These are phyloP conservation scores for Chamaecyparis obtusa DNA, from an alignment of 75 land plant genomes.

Conservation along the genomic window DNA sequence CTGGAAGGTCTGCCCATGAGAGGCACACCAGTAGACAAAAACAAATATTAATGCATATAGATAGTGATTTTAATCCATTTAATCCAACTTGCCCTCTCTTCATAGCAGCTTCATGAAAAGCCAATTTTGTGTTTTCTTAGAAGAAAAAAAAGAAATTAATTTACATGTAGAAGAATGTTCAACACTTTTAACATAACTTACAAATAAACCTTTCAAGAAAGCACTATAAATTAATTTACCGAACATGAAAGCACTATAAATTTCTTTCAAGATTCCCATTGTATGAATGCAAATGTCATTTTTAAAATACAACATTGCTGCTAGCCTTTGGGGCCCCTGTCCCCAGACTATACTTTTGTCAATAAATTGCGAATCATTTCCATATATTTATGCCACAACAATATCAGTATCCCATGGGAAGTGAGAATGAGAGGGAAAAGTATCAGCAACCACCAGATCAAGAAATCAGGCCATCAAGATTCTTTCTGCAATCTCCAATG, in stretches of 20 bases:
- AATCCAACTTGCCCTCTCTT: neutral
- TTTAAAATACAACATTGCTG: neutral
- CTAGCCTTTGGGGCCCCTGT: neutral
- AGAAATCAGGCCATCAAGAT: neutral
- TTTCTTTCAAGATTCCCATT: neutral
- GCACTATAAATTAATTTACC: neutral
- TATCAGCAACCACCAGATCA: neutral
- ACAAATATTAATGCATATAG: neutral
- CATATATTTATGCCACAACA: neutral
- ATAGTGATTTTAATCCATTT: neutral
- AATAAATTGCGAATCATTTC: neutral
- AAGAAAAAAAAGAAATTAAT: neutral
- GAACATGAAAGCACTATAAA: neutral
- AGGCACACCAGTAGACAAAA: neutral
- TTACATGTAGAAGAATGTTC: neutral
- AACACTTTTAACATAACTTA: neutral
- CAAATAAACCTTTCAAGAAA: neutral
- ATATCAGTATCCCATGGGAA: neutral
- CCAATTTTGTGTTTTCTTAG: neutral
- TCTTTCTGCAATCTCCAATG: neutral
- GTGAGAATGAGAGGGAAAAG: neutral
- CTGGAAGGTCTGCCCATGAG: neutral
- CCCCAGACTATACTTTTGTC: neutral
- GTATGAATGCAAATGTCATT: neutral
- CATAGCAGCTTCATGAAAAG: neutral